phyloP scores from a whole-genome alignment of 306 rosid species.

The Vicia sativa region DNA sequence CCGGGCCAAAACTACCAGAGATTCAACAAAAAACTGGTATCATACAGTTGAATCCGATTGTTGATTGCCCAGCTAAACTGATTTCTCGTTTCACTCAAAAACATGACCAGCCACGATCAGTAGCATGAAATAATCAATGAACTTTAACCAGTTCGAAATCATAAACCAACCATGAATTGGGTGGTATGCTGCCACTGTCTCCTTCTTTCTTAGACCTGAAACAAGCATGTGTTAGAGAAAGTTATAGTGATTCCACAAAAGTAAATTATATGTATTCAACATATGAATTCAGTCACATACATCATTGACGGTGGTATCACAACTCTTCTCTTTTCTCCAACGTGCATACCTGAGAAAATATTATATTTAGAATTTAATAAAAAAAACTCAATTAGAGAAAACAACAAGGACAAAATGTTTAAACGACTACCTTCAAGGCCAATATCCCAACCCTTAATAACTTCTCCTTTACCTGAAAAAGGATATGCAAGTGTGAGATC shows the following conservation, averaged over 20 bases:
- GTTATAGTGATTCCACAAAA: conserved; percentile 20
- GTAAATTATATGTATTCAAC: background rate
- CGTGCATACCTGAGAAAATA: conserved; percentile 68
- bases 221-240: conserved; percentile 27
- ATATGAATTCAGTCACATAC: conserved; percentile 48
- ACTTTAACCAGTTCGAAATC: conserved; percentile 76
- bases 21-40: conserved; percentile 29
- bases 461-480: conserved; percentile 68
- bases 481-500: conserved; percentile 37
- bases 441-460: conserved; percentile 70
- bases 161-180: conserved; percentile 76
- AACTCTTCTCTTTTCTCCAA: conserved; percentile 80
- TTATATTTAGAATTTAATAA: background rate
- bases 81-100: conserved; percentile 7
- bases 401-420: conserved; percentile 32
- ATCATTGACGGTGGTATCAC: conserved; percentile 76
- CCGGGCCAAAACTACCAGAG: background rate
- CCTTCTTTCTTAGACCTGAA: conserved; percentile 63
- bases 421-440: conserved; percentile 73
- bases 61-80: background rate
- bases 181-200: conserved; percentile 52
- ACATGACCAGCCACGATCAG: conserved; percentile 4
- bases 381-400: background rate
- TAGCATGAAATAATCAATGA: conserved; percentile 41
- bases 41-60: background rate